A percentile compares a stretch with the other conserved stretches of the same genome.
Conservation (phyloP, 163 green algal species). For the Chlamydomonas reinhardtii region DNA sequence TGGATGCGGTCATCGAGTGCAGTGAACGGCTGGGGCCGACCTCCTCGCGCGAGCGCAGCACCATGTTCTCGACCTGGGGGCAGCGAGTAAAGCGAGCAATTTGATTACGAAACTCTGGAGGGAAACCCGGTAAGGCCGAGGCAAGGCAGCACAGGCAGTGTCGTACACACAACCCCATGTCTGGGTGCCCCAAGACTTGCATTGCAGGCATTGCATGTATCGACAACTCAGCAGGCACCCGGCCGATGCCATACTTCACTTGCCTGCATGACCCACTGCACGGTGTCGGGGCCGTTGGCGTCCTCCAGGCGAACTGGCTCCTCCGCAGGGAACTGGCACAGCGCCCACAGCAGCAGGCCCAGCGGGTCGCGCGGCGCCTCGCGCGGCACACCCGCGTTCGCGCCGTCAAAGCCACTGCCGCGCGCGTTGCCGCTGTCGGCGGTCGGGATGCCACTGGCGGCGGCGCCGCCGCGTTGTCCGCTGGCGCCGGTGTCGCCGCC, state of each 20-base stretch:
- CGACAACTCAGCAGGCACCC: no score
- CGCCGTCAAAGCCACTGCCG: neutral
- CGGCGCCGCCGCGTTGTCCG: neutral
- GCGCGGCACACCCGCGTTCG: neutral
- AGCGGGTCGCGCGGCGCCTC: conserved; percentile 29
- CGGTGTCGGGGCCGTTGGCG: neutral
- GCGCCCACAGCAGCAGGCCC: conserved; percentile 44
- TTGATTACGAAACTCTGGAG: no score
- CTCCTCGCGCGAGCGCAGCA: neutral
- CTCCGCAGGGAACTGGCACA: conserved; percentile 39
- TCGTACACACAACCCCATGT: no score
- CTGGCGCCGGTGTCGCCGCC: neutral
- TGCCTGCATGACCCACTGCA: conserved; percentile 43
- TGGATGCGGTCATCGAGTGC: neutral
- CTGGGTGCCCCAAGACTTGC: no score
- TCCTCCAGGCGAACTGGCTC: neutral
- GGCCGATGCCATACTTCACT: neutral
- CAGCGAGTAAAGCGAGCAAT: no score
- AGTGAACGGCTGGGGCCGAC: neutral
- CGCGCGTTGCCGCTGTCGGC: neutral
- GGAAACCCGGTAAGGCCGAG: no score
- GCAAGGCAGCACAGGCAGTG: no score
- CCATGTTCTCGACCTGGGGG: conserved; percentile 16
- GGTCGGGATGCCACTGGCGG: neutral
- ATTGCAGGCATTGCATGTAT: no score